Evolutionary conservation across 164 flowering plant genomes (phyloP), one percentile per base, ranked within the genome.

Genomic region (Saururus chinensis): DNA sequence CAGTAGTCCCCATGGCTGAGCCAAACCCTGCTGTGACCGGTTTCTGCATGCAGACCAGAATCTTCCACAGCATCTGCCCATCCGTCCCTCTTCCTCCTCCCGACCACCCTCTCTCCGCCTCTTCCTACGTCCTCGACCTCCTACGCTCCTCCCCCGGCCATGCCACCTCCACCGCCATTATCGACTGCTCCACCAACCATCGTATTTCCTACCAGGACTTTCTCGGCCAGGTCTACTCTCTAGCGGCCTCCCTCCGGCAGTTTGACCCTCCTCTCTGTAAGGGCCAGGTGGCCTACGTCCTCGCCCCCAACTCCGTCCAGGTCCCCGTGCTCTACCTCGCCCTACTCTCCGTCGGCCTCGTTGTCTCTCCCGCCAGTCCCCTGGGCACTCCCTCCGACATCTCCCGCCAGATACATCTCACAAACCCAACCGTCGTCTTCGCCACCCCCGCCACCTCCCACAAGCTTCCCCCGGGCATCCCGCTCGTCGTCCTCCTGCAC

Each of bases 151-250:
- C 84, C 0, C 62, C 83, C 3, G 95, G 95, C 55, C 84, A 40
- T 11, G 8, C 6, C 11, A 6, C 8, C 42, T 6, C 42, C 42
- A 11, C 42, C 8, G 42, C 42, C 42, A 40, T 84, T 52, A 49
- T 74, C 52, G 56, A 86, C 64, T 80, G 81, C 11, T 85, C 97
- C n/a, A 70, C 84, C 14, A 88, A 88, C 30, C 95, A 92, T 2
- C 19, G 74, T 62, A 40, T 71, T 57, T 72, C 97, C 16, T 49
- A 19, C 6, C 53, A 73, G 1, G 97, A 90, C 56, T 40, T 90
- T 1, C 60, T 80, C 60, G 80, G 75, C 73, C 87, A 81, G 59
- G 60, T 83, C 57, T 45, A 48, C 75, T 88, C 60, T 37, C 69
- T 40, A 76, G 73, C 19, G 89, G 91, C 1, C 11, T 40, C 42